A percentile compares a stretch with the other conserved stretches of the same genome.
Evolutionary conservation across 257 asterid species (phyloP).

Genomic region (Linderniella brevidens): DNA sequence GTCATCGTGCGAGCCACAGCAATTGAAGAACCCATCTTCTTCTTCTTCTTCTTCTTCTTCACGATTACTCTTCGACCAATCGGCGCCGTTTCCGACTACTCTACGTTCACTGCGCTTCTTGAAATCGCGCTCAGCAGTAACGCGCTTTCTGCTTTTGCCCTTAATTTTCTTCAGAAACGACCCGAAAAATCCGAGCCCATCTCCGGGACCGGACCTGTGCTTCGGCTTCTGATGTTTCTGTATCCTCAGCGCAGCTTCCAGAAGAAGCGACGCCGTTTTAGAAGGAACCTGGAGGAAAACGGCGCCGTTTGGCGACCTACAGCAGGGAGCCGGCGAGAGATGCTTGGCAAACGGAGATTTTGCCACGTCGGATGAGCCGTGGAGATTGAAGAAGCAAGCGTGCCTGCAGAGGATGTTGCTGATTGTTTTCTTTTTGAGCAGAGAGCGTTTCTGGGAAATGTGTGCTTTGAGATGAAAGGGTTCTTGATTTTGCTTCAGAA

Average conservation of each 20-base stretch:
- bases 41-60: too few relatives aligned
- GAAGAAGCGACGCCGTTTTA: slow-evolving; percentile 33
- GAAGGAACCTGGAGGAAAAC: slow-evolving; percentile 37
- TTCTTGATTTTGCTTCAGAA: slow-evolving; percentile 53
- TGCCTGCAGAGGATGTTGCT: slow-evolving; percentile 5
- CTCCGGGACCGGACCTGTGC: slow-evolving; percentile 15
- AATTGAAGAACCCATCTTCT: background rate
- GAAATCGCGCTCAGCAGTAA: slow-evolving; percentile 7
- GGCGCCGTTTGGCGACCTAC: slow-evolving; percentile 21
- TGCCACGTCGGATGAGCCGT: slow-evolving; percentile 13
- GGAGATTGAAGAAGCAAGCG: slow-evolving; percentile 19
- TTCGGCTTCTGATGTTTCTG: slow-evolving; percentile 29
- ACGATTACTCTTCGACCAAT: slow-evolving; percentile 9
- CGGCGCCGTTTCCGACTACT: slow-evolving; percentile 1
- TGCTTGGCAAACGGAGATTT: slow-evolving; percentile 31
- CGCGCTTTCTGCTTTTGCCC: slow-evolving; percentile 33
- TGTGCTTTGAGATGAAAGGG: slow-evolving; percentile 44
- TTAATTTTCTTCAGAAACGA: slow-evolving; percentile 40
- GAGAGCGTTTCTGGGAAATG: slow-evolving; percentile 28
- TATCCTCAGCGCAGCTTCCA: slow-evolving; percentile 68
- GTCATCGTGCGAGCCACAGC: slow-evolving; percentile 7
- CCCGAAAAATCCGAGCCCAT: slow-evolving; percentile 39
- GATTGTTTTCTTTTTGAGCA: slow-evolving; percentile 11
- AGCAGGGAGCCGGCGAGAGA: slow-evolving; percentile 30
- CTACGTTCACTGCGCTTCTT: background rate